Evolutionary conservation across 2,329 filamentous ascomycete genomes (phyloP).

Genomic region (Aureobasidium sp.): DNA sequence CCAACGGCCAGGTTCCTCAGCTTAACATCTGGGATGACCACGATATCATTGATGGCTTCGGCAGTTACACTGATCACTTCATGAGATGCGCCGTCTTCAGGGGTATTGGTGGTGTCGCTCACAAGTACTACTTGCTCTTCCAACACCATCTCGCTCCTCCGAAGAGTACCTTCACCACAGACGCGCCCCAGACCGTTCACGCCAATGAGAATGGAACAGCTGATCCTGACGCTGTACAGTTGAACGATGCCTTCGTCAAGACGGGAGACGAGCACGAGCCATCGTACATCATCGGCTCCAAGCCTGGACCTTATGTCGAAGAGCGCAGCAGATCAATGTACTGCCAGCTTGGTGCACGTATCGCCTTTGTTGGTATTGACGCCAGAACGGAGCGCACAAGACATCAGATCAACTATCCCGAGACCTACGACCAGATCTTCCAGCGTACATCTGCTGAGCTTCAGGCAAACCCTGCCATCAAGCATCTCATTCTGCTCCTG

Average conservation of each 20-base stretch:
- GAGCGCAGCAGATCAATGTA: slow-evolving; percentile 54
- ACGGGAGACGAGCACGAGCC: slow-evolving; percentile 51
- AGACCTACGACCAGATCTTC: slow-evolving; percentile 56
- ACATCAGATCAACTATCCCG: slow-evolving; percentile 80
- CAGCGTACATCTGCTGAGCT: slow-evolving; percentile 46
- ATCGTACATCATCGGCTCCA: slow-evolving; percentile 70
- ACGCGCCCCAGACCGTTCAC: slow-evolving; percentile 49
- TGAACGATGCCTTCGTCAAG: slow-evolving; percentile 66
- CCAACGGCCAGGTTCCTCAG: slow-evolving; percentile 55
- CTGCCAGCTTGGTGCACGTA: slow-evolving; percentile 56
- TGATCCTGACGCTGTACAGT: slow-evolving; percentile 60
- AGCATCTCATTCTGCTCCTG: slow-evolving; percentile 54
- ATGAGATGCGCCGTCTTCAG: slow-evolving; percentile 58
- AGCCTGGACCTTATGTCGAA: slow-evolving; percentile 60
- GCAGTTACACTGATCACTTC: slow-evolving; percentile 58
- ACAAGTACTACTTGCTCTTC: slow-evolving; percentile 55
- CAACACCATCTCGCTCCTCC: slow-evolving; percentile 76
- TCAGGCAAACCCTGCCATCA: slow-evolving; percentile 46
- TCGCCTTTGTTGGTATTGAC: slow-evolving; percentile 54
- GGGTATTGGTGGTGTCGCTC: slow-evolving; percentile 52
- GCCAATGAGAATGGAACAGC: slow-evolving; percentile 32
- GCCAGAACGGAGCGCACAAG: slow-evolving; percentile 69
- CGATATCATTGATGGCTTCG: slow-evolving; percentile 61
- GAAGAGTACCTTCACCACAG: slow-evolving; percentile 75
- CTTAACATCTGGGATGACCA: slow-evolving; percentile 60